Percentiles rank a stretch among this genome's conserved stretches.
phyloP scores from a whole-genome alignment of 306 rosid genomes.

The Casuarina glauca region DNA sequence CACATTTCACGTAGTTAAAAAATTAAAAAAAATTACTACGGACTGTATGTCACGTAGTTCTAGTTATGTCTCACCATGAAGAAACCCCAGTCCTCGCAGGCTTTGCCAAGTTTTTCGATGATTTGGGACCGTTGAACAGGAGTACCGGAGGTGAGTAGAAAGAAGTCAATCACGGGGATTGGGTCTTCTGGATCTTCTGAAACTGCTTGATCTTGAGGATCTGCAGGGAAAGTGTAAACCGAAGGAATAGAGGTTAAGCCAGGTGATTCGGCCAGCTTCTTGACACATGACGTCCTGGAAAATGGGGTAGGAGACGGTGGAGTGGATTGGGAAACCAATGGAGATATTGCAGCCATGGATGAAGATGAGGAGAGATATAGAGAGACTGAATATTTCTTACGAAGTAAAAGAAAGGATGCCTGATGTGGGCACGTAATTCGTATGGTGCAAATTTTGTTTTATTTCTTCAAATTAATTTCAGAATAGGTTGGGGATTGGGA shows the following conservation, averaged over 20 bases:
- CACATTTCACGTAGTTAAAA: no score
- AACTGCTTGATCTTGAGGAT: constrained; percentile 24
- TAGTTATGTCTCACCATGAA: constrained; percentile 37
- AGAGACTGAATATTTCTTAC: no score
- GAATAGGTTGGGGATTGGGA: no score
- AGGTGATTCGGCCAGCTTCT: constrained; percentile 38
- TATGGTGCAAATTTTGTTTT: no score
- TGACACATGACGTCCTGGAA: constrained; percentile 38
- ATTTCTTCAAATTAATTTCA: no score
- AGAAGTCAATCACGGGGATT: constrained; percentile 49
- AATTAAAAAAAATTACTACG: no score
- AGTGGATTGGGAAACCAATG: not conserved
- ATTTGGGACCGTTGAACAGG: constrained; percentile 32
- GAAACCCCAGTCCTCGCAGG: constrained; percentile 54
- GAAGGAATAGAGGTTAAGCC: constrained; percentile 34
- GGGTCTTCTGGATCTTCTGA: constrained; percentile 37
- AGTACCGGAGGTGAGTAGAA: constrained; percentile 39
- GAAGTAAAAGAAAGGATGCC: no score
- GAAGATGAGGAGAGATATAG: not conserved
- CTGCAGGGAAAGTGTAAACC: constrained; percentile 31
- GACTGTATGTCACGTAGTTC: no score
- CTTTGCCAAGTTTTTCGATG: constrained; percentile 34
- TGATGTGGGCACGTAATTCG: no score
- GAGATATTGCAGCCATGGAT: not conserved
- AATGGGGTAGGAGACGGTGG: constrained; percentile 14